Percentiles rank a stretch among this genome's conserved stretches.
Evolutionary conservation across 2,329 filamentous ascomycete species (phyloP).

Genomic region (Diaporthe capsici): DNA sequence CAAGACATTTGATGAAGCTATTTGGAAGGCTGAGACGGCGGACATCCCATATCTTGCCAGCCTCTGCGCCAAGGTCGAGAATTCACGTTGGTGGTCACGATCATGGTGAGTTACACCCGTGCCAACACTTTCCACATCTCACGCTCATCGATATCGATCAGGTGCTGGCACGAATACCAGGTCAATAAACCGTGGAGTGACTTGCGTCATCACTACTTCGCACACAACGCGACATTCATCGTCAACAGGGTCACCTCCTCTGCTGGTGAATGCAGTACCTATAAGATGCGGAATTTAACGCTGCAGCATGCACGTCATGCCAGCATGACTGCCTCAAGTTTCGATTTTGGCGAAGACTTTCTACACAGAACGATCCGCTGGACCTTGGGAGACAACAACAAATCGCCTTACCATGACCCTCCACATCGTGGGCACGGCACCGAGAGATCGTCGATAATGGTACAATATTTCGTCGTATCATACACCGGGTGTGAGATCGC

Average conservation of each 20-base stretch:
- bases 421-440: background rate
- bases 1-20: background rate
- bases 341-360: background rate
- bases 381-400: background rate
- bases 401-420: background rate
- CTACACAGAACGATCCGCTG: background rate
- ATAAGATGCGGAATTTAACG: constrained; percentile 1
- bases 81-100: background rate
- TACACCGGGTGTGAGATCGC: background rate
- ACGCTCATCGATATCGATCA: background rate
- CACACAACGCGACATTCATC: constrained; percentile 7
- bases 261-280: background rate
- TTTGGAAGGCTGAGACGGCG: background rate
- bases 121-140: background rate
- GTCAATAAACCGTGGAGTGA: constrained; percentile 1
- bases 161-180: constrained; percentile 3
- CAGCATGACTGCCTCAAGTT: background rate
- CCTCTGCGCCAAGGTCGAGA: constrained; percentile 3
- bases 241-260: background rate
- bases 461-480: constrained; percentile 5
- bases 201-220: background rate
- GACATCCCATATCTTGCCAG: constrained; percentile 1
- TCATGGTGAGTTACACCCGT: background rate
- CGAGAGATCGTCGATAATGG: constrained; percentile 1
- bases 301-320: background rate